Conservation (phyloP, 2,329 filamentous ascomycete species). For the Botryotinia globosa region DNA sequence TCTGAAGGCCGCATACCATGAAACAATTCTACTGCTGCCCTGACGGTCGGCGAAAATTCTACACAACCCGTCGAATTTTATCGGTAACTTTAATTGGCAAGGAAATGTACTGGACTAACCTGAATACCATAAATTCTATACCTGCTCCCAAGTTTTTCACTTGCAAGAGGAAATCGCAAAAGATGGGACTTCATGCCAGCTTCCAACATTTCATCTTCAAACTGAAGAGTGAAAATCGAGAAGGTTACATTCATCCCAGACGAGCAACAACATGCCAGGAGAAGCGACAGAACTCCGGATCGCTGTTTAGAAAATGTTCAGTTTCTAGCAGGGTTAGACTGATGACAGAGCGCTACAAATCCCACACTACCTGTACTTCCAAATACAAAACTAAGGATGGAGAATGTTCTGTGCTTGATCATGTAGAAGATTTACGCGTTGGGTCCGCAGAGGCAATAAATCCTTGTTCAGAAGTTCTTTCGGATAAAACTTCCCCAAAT, state of each 20-base stretch:
- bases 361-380: not conserved
- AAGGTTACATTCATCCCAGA: not conserved
- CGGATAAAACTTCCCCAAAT: not conserved
- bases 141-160: accelerated
- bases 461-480: not conserved
- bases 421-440: not conserved
- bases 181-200: not conserved
- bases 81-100: not conserved
- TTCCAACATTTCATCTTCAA: not conserved
- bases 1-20: not conserved
- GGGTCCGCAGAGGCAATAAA: not conserved
- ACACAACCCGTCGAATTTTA: not conserved
- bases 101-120: not conserved
- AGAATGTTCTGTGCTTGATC: not conserved
- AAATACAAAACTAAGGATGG: not conserved
- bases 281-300: not conserved
- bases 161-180: not conserved
- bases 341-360: not conserved
- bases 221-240: not conserved
- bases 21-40: not conserved
- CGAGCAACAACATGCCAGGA: not conserved
- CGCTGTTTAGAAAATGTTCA: not conserved
- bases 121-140: not conserved
- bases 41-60: not conserved
- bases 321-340: not conserved